Evolutionary conservation across 2,329 filamentous ascomycete species (phyloP).

Genomic region (Penicillium occitanis): DNA sequence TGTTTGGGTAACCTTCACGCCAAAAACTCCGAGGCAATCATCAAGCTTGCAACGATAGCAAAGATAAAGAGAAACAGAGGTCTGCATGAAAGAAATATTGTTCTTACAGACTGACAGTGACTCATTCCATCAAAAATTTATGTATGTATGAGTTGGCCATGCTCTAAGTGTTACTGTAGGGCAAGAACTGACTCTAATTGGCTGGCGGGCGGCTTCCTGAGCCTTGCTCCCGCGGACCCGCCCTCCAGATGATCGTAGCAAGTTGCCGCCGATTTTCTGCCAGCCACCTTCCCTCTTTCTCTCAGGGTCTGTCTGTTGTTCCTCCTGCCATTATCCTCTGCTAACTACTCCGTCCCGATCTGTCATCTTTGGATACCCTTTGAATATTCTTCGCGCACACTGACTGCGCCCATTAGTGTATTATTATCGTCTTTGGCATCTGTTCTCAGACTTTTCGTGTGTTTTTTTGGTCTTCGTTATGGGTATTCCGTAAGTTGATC

Average conservation of each 20-base stretch:
- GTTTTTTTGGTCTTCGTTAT: slow-evolving; percentile 28
- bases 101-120: background rate
- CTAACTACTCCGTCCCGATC: background rate
- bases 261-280: slow-evolving; percentile 5
- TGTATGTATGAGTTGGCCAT: background rate
- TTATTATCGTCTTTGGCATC: background rate
- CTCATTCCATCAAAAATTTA: background rate
- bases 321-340: background rate
- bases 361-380: background rate
- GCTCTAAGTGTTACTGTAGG: background rate
- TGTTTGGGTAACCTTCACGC: background rate
- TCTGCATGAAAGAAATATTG: background rate
- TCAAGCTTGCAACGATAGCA: background rate
- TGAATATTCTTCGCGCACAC: slow-evolving; percentile 8
- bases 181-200: background rate
- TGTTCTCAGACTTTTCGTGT: background rate
- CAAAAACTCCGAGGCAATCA: background rate
- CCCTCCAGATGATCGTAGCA: slow-evolving; percentile 1
- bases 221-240: background rate
- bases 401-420: background rate
- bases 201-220: background rate
- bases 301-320: slow-evolving; percentile 1
- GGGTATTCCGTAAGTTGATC: slow-evolving; percentile 45
- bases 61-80: background rate
- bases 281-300: slow-evolving; percentile 14